Evolutionary conservation across 352 stramenopile genomes (phyloP), one percentile per base, ranked within the genome.

Genomic region (Phytophthora multivora): DNA sequence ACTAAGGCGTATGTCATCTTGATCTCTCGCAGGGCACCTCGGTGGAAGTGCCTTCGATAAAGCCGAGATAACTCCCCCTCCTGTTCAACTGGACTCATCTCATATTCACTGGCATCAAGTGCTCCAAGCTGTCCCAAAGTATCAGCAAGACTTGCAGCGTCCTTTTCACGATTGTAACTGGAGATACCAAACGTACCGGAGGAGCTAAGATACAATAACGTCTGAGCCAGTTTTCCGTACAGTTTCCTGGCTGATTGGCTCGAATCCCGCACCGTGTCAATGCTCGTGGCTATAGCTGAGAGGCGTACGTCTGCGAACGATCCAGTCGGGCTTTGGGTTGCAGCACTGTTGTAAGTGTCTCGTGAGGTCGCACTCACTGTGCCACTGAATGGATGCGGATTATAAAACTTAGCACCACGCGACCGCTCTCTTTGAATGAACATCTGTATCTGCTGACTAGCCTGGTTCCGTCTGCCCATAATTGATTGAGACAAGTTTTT

Each of bases 51-150:
- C 13, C 61, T 59, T 21, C 74, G 68, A 58, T 88, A 89, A 13
- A 91, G 64, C 1, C 71, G 75, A 12, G 66, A 82, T 15, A 93
- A 61, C 39, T 86, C 66, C 6, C 73, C 68, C 11, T 63, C 53
- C 18, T 91, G 57, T 23, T 79, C 54, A 25, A 75, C 80, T 38
- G 73, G 75, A 28, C 71, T 91, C 26, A 93, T 49, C n/a, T 92
- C 74, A 40, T 87, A 86, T 16, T 83, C 71, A 36, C 74, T 73
- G 1, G 66, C 51, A 64, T 91, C 76, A 21, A 91, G 75, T 10
- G 79, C 66, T 10, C 86, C 86, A 28, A 93, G 51, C 36, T 89
- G 80, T 4, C 86, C 86, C 36, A 95, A 77, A 15, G 67, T 74
- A 62, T 90, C 66, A 9, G 83, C 83, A 46, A 92, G 71, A 25